Evolutionary conservation across 371 early-diverging fungal genomes (phyloP), one percentile per base, ranked within the genome.

Genomic region (Actinomucor elegans): DNA sequence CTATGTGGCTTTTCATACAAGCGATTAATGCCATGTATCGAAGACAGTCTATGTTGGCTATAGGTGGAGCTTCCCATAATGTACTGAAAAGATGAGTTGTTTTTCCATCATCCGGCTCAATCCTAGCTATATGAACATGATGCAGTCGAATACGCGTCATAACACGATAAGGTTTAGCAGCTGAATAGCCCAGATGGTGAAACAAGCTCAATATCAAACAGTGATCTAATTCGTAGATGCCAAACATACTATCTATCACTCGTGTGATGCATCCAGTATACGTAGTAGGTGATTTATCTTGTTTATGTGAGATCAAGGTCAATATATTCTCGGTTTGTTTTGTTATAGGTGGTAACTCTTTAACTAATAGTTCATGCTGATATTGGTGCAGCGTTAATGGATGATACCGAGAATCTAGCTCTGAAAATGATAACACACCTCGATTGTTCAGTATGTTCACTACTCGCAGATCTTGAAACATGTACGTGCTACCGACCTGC

Each of bases 191-290:
- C 1, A 38, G 29, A 18, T 38, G 49, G 17, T 72, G 50, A 48
- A 65, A 68, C 2, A 72, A 29, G 29, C 64, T 58, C 0, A 68
- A 5, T 7, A 66, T 34, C 2, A 46, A 10, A 3, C n/a, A 36
- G 8, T 48, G 11, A 17, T 73, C 58, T 0, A 73, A 11, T 44
- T 70, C 71, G 21, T 70, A 73, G 0, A 70, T 44, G 0, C 74
- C 74, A 33, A 67, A 59, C 23, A 57, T 17, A 10, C 45, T 29
- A 42, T 70, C 71, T 37, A 73, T 55, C 0, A 73, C 61, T 5
- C 68, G 63, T 4, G 64, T 67, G 5, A 73, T 59, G 1, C 10
- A 28, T 11, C 65, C 70, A 1, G 20, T 35, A n/a, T 34, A 40
- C 10, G 34, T 28, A 2, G 27, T 46, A 1, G n/a, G n/a, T n/a